A percentile compares a stretch with the other conserved stretches of the same genome.
Conservation (phyloP, 495 filamentous ascomycete species). For the Cudoniella acicularis region DNA sequence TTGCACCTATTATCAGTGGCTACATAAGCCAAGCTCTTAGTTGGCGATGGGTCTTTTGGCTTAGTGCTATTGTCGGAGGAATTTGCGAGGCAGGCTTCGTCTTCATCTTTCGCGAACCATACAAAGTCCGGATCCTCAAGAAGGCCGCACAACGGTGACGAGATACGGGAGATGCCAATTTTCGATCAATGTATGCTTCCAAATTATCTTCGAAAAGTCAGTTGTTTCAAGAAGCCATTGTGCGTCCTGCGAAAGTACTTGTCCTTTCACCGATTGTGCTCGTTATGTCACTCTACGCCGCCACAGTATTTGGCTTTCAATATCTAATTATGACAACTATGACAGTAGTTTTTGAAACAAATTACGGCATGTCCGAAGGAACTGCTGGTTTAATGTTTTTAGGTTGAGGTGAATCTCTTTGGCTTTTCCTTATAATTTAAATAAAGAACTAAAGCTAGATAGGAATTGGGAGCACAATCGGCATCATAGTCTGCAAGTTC, state of each 20-base stretch:
- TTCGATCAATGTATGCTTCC: slow-evolving; percentile 27
- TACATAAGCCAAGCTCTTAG: slow-evolving; percentile 65
- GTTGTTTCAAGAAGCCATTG: slow-evolving; percentile 18
- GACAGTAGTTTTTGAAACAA: too few species aligned
- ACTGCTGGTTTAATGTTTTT: too few species aligned
- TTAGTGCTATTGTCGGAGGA: slow-evolving; percentile 55
- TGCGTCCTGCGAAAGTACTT: slow-evolving; percentile 75
- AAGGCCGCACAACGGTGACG: slow-evolving; percentile 36
- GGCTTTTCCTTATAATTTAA: too few species aligned
- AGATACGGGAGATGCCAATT: slow-evolving; percentile 29
- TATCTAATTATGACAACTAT: too few species aligned
- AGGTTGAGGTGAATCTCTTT: too few species aligned
- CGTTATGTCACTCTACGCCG: too few species aligned
- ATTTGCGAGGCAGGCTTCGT: slow-evolving; percentile 39
- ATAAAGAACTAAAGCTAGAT: too few species aligned
- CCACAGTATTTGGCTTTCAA: too few species aligned
- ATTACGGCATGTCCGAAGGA: too few species aligned
- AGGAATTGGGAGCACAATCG: slow-evolving; percentile 40
- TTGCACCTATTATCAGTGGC: slow-evolving; percentile 60
- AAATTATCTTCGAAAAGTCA: slow-evolving; percentile 9
- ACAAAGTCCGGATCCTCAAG: slow-evolving; percentile 45
- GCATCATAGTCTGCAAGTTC: slow-evolving; percentile 54
- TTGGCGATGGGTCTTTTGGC: slow-evolving; percentile 71
- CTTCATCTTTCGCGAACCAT: slow-evolving; percentile 45
- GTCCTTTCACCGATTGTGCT: too few species aligned